Evolutionary conservation across 2,329 filamentous ascomycete species (phyloP).

Genomic region (Clarireedia monteithiana): DNA sequence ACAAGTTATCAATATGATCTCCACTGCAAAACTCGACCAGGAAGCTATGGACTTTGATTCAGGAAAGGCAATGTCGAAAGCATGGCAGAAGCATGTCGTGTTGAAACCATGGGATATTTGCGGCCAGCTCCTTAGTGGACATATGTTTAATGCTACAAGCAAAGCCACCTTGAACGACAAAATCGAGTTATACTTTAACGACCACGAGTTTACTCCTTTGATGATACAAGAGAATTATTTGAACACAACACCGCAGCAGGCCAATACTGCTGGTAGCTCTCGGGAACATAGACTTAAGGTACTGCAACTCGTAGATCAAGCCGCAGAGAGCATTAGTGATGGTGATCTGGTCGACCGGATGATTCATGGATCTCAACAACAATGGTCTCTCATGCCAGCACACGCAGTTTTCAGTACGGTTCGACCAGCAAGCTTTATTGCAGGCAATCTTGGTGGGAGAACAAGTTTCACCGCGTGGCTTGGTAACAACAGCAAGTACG

Average conservation of each 20-base stretch:
- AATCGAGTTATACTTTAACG: constrained; percentile 98
- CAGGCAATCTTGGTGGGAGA: constrained; percentile 64
- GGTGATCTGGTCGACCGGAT: constrained; percentile 93
- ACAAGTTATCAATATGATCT: constrained; percentile 98
- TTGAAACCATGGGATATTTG: constrained; percentile 98
- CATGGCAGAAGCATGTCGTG: constrained; percentile 96
- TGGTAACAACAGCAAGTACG: constrained; percentile 85
- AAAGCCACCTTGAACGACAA: constrained; percentile 92
- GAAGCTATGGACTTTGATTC: constrained; percentile 73
- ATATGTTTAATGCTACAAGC: constrained; percentile 76
- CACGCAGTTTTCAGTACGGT: constrained; percentile 96
- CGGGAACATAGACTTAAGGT: constrained; percentile 69
- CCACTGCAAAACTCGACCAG: constrained; percentile 84
- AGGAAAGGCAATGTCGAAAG: constrained; percentile 89
- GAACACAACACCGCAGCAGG: constrained; percentile 64
- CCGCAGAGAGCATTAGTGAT: constrained; percentile 93
- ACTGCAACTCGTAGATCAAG: constrained; percentile 80
- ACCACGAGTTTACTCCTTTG: constrained; percentile 93
- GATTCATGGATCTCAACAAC: constrained; percentile 97
- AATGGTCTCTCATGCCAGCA: constrained; percentile 96
- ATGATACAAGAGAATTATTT: constrained; percentile 99
- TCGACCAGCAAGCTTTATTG: constrained; percentile 76
- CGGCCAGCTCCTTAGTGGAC: constrained; percentile 80
- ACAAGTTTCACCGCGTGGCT: constrained; percentile 86
- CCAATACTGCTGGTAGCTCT: constrained; percentile 36